These are phyloP conservation scores for Ustilago sp. DNA, from an alignment of 1,284 basidiomycete genomes.

Conservation along the genomic window DNA sequence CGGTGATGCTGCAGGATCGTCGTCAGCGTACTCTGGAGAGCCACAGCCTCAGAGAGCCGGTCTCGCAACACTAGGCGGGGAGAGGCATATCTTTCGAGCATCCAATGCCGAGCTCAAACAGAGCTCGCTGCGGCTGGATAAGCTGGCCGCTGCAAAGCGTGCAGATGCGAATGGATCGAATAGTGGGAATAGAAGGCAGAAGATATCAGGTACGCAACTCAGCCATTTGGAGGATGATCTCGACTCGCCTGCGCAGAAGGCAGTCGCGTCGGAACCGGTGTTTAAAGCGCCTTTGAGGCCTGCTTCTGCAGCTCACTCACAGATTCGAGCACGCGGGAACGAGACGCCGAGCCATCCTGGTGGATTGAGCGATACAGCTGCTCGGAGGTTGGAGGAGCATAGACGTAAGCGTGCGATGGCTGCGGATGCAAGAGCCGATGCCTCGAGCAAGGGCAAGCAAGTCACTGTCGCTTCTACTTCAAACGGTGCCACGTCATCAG, in stretches of 20 bases:
- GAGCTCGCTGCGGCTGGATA: slow-evolving; percentile 79
- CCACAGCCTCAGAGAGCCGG: slow-evolving; percentile 38
- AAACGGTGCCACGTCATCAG: background rate
- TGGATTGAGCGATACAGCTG: slow-evolving; percentile 51
- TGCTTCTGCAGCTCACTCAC: slow-evolving; percentile 29
- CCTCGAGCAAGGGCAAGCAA: slow-evolving; percentile 17
- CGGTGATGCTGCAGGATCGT: slow-evolving; percentile 33
- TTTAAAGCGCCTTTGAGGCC: slow-evolving; percentile 51
- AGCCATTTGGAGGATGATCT: slow-evolving; percentile 29
- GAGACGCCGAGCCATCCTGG: slow-evolving; percentile 60
- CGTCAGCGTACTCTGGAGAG: slow-evolving; percentile 16
- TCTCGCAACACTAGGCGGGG: slow-evolving; percentile 34
- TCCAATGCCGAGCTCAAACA: slow-evolving; percentile 77
- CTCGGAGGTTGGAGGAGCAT: slow-evolving; percentile 49
- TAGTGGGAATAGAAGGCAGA: slow-evolving; percentile 31
- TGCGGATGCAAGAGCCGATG: slow-evolving; percentile 14
- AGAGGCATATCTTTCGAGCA: slow-evolving; percentile 66
- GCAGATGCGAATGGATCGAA: slow-evolving; percentile 1
- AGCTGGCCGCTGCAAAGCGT: slow-evolving; percentile 85
- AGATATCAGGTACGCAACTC: slow-evolving; percentile 28
- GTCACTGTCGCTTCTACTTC: slow-evolving; percentile 6
- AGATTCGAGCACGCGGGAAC: slow-evolving; percentile 23
- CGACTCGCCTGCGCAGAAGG: slow-evolving; percentile 8
- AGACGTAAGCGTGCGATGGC: slow-evolving; percentile 38
- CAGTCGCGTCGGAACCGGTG: slow-evolving; percentile 11